A percentile compares a stretch with the other conserved stretches of the same genome.
Evolutionary conservation across 2,329 filamentous ascomycete genomes (phyloP).

Genomic region (Blumeriella jaapii): DNA sequence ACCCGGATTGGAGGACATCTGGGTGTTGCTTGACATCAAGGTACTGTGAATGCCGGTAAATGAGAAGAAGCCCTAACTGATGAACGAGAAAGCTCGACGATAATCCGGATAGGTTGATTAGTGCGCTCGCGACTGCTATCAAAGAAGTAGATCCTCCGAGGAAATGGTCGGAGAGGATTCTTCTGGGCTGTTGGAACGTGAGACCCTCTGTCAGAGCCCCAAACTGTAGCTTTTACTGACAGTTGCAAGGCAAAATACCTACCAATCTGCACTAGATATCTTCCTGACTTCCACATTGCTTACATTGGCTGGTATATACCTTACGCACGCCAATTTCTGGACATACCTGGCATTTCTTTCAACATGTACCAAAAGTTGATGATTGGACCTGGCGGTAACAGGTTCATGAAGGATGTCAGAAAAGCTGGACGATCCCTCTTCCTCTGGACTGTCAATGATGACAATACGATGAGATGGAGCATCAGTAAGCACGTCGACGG

Average conservation of each 20-base stretch:
- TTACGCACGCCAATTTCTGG: slow-evolving; percentile 59
- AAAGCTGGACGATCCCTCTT: slow-evolving; percentile 48
- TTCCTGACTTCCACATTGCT: slow-evolving; percentile 52
- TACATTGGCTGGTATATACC: slow-evolving; percentile 51
- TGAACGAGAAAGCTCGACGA: slow-evolving; percentile 47
- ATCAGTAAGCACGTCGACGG: slow-evolving; percentile 58
- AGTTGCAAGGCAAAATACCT: slow-evolving; percentile 50
- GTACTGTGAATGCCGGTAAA: too few relatives aligned
- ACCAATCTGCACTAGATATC: slow-evolving; percentile 45
- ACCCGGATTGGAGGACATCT: slow-evolving; percentile 55
- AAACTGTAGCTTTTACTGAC: slow-evolving; percentile 7
- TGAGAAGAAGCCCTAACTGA: not conserved
- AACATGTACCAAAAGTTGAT: slow-evolving; percentile 64
- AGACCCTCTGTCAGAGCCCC: not conserved
- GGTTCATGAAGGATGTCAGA: slow-evolving; percentile 53
- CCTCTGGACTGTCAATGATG: slow-evolving; percentile 80
- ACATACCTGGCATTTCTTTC: slow-evolving; percentile 58
- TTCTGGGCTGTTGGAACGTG: slow-evolving; percentile 77
- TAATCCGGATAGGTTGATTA: slow-evolving; percentile 57
- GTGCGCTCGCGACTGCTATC: slow-evolving; percentile 53
- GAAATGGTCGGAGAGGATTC: slow-evolving; percentile 62
- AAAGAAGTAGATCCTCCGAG: slow-evolving; percentile 35
- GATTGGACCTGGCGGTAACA: slow-evolving; percentile 52
- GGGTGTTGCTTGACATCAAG: slow-evolving; percentile 85
- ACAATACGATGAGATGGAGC: slow-evolving; percentile 70